A percentile compares a stretch with the other conserved stretches of the same genome.
Conservation (phyloP, 257 asterid genomes). For the Salvia miltiorrhiza region DNA sequence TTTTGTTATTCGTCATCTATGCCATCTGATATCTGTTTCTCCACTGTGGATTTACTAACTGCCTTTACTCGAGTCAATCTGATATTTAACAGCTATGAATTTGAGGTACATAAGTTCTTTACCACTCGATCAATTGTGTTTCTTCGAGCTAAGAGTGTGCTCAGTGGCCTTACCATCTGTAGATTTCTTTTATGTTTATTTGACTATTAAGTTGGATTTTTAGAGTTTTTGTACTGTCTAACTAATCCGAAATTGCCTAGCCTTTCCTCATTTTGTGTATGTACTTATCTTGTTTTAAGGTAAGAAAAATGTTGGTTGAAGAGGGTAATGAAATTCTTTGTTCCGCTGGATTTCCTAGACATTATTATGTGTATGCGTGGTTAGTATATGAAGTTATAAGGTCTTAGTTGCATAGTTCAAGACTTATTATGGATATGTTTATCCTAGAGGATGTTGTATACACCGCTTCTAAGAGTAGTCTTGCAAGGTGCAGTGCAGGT, state of each 20-base stretch:
- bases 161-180: background rate
- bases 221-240: too few species aligned
- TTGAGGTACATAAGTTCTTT: too few species aligned
- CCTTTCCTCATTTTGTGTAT: background rate
- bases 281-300: background rate
- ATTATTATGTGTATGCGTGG: background rate
- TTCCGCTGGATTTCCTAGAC: background rate
- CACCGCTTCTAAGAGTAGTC: background rate
- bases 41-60: too few species aligned
- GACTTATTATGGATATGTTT: background rate
- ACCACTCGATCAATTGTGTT: too few species aligned
- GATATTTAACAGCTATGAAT: too few species aligned
- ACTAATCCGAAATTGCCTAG: too few species aligned
- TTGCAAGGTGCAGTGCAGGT: background rate
- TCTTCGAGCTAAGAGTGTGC: background rate
- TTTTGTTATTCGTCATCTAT: constrained; percentile 2
- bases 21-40: background rate
- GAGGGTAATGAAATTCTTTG: background rate
- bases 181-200: background rate
- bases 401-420: background rate
- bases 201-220: background rate
- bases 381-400: background rate
- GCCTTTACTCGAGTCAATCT: too few species aligned
- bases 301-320: background rate
- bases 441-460: background rate